Percentiles rank a stretch among this genome's conserved stretches.
phyloP scores from a whole-genome alignment of 83 land plant species.

The Diphasiastrum complanatum region DNA sequence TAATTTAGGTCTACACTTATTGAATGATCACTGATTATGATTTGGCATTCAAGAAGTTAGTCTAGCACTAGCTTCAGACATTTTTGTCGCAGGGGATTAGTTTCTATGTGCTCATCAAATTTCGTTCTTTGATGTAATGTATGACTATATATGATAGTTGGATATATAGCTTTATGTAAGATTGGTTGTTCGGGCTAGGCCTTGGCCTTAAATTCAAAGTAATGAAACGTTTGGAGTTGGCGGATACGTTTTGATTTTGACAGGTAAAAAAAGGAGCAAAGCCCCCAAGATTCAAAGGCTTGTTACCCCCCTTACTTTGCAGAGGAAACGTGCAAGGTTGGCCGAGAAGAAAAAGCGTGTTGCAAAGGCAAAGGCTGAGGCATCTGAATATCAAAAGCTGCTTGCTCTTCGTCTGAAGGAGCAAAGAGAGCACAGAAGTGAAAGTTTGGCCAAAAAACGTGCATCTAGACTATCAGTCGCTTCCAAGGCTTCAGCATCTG shows the following conservation, averaged over 20 bases:
- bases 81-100: too few relatives aligned
- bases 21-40: too few relatives aligned
- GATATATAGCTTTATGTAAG: background rate
- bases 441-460: conserved; percentile 24
- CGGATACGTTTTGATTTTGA: background rate
- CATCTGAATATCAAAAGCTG: conserved; percentile 30
- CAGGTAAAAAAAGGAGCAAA: conserved; percentile 33
- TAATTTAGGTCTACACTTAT: background rate
- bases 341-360: conserved; percentile 23
- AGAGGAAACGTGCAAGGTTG: conserved; percentile 21
- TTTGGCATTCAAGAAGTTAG: too few relatives aligned
- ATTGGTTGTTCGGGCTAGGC: background rate
- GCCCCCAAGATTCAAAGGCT: conserved; percentile 33
- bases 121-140: background rate
- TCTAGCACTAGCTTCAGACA: too few relatives aligned
- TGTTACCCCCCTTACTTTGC: conserved; percentile 27
- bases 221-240: background rate
- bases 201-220: background rate
- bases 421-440: conserved; percentile 32
- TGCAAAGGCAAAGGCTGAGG: conserved; percentile 26
- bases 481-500: conserved; percentile 15
- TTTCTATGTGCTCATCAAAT: too few relatives aligned
- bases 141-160: too few relatives aligned
- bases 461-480: conserved; percentile 29
- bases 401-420: conserved; percentile 26